Evolutionary conservation across 768 basidiomycete species (phyloP), one percentile per base, ranked within the genome.

Genomic region (Polyporus arcularius): DNA sequence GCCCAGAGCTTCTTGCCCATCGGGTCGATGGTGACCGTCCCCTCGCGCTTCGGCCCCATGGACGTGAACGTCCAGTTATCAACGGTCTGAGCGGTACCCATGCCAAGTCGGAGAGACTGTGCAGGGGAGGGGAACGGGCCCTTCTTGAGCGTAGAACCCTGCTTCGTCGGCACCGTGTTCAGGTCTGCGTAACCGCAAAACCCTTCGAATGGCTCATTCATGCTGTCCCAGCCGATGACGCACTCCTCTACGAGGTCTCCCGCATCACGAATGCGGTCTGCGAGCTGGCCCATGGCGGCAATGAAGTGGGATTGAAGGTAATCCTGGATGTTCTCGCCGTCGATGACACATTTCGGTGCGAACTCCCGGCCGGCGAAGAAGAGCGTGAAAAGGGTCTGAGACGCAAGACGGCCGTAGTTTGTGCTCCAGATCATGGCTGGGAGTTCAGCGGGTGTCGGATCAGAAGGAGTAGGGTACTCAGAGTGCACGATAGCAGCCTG

Each of bases 391-490:
- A 97, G 71, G 11, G 94, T 96, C 71, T 94, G 91, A 18, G 87
- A 86, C 53, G 89, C 84, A 31, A 98, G 86, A 16, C 90, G 92
- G 43, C 90, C 86, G 70, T 98, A 98, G 71, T 98, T 98, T 28
- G 96, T 98, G 7, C 88, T 86, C 97, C 97, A 99, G 62, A 94
- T 85, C 97, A 99, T 99, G 50, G 90, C 86, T 5, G 97, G 96
- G 62, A 94, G 81, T 0, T 83, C 71, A 2, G 84, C 80, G 0
- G 96, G 95, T 65, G 89, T 80, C 4, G 92, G 82, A 0, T 74
- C 68, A 47, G 81, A 79, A 0, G 87, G 74, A 7, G 78, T 68
- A 0, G 93, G 89, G 74, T 93, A 98, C 76, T 98, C 96, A 73
- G 84, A 88, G 72, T 98, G 95, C 8, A 99, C 67, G 54, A 96